Base-by-base conservation (phyloP, 352 stramenopile species). In the Phytophthora pinifolia region DNA sequence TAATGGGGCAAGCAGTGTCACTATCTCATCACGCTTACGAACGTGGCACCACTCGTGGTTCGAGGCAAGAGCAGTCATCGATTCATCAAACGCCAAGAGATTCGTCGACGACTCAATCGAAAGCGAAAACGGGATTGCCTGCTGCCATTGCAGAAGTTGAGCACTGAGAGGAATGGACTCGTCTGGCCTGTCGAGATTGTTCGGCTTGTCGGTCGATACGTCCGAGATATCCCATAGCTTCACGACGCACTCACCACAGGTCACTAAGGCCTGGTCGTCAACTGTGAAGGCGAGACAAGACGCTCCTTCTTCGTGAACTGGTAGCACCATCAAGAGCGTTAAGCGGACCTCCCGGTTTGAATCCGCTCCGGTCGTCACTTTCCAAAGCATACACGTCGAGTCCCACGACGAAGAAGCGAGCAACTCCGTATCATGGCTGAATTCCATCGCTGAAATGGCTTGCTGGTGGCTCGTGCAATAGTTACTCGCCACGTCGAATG, bases 331-430 rank as follows among this genome's bases (percentile, higher is more conserved):
- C 7, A 78, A 7, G 5, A 83, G 62, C 3, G n/a, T 59, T 2
- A 83, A 49, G 1, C 7, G 15, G 25, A 55, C 14, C 6, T n/a
- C 35, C 27, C 52, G 25, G 30, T 14, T n/a, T 35, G 17, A 9
- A 13, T 38, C 9, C 15, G 10, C 13, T 6, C 27, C 32, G 20
- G 20, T 22, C n/a, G 22, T 18, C 8, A 86, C 43, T 46, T 59
- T 51, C 76, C 76, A 89, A 8, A 87, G 25, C 44, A 86, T 81
- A 14, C 76, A 87, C 1, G 70, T 83, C 1, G 79, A 89, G 39
- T 89, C 79, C 57, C 70, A 83, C 7, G 76, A 86, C 15, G 65
- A 62, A 0, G 79, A 86, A 3, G 66, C 79, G 6, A 89, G 63
- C 3, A 77, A 5, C 3, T 30, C 17, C 8, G 55, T 60, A n/a